Evolutionary conservation across 805 yeast species (phyloP).

Genomic region (Myxozyma melibiosi): DNA sequence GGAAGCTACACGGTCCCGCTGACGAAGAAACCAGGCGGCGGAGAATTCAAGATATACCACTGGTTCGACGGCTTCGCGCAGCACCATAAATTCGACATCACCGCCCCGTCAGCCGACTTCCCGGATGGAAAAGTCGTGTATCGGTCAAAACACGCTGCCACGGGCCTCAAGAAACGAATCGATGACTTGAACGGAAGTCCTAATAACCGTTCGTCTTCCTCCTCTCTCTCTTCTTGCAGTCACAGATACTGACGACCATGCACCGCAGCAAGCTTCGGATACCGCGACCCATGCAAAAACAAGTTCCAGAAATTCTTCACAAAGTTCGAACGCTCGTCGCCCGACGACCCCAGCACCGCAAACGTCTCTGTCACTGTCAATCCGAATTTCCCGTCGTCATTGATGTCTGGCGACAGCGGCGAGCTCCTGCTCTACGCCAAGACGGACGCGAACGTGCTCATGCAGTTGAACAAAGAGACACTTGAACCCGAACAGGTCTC

Average conservation of each 20-base stretch:
- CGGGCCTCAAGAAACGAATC: background rate
- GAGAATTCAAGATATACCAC: conserved; percentile 9
- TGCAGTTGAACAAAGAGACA: conserved; percentile 6
- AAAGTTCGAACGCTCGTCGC: background rate
- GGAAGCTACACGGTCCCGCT: conserved; percentile 19
- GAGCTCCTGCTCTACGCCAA: conserved; percentile 2
- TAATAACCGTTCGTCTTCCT: background rate
- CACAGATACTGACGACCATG: too few relatives aligned
- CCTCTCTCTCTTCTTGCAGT: too few relatives aligned
- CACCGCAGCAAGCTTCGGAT: conserved; percentile 6
- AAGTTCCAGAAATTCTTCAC: conserved; percentile 15
- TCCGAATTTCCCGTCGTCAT: conserved; percentile 8
- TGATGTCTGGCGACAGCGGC: conserved; percentile 10
- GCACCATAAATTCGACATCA: conserved; percentile 7
- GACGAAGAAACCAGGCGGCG: conserved; percentile 10
- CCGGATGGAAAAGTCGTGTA: conserved; percentile 14
- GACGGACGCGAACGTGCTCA: conserved; percentile 10
- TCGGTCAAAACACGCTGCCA: conserved; percentile 13
- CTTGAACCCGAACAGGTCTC: conserved; percentile 8
- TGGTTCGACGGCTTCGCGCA: conserved; percentile 21
- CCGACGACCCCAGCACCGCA: background rate
- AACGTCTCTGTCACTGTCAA: conserved; percentile 13
- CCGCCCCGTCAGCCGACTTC: conserved; percentile 2
- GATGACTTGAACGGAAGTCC: conserved; percentile 6
- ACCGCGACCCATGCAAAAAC: conserved; percentile 17